Base-by-base conservation (phyloP, 371 early-diverging fungal genomes). In the Synchytrium microbalum region DNA sequence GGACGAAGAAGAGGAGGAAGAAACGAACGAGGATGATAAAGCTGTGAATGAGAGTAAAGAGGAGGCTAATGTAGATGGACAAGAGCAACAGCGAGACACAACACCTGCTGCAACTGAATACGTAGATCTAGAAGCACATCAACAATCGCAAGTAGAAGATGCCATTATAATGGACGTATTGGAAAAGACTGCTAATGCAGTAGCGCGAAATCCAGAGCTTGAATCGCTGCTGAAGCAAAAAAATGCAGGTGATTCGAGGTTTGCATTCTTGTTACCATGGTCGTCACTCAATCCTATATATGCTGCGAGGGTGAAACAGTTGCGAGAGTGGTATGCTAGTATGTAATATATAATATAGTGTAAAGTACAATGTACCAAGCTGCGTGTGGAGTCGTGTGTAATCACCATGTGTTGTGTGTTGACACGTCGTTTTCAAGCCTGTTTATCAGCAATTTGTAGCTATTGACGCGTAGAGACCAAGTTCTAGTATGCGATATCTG, bases 221-320 rank as follows among this genome's bases (percentile, higher is more conserved):
- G 78, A 78, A 58, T 33, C 59, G 16, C 63, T 66, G 54, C 67
- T 78, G 27, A 65, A 64, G 25, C 62, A 67, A 31, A 63, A 69
- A 59, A 61, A 74, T 54, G 57, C 60, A 3, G 65, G 54, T 14
- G 71, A 75, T 58, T 69, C 76, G 1, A 70, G 71, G 25, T 75
- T 78, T 62, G 64, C 62, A 0, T 76, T 78, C 63, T 59, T 76
- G 25, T 52, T 66, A 24, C 76, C 69, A 13, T 67, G 69, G 66
- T 38, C 46, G 5, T 19, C 19, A 38, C 19, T 38, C 10, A 10
- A 38, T 19, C 5, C 46, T 38, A 19, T 38, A 19, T 38, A 38
- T 38, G 19, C 46, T 10, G 46, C 46, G 5, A 5, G 46, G 46
- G 19, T 5, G 46, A 38, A 38, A 10, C 46, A 38, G 46, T 38